phyloP scores from a whole-genome alignment of 2,329 filamentous ascomycete genomes.

The Bipolaris gigantea region DNA sequence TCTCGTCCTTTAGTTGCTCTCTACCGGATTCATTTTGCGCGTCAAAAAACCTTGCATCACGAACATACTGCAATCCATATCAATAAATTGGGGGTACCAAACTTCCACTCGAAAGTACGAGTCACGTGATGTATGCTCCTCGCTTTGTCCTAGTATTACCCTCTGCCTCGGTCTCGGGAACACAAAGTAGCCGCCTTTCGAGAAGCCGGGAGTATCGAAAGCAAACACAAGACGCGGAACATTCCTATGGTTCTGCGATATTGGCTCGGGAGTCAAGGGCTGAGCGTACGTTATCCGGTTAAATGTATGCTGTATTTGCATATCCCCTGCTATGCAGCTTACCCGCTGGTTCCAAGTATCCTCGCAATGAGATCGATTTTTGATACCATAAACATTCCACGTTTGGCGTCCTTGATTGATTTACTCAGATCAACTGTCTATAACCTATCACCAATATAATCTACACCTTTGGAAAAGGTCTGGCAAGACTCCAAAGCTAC shows the following conservation, averaged over 20 bases:
- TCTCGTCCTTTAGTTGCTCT: not conserved
- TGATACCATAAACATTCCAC: not conserved
- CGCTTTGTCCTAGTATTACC: not conserved
- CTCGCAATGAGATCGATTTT: not conserved
- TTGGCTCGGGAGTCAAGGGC: not conserved
- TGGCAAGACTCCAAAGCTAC: not conserved
- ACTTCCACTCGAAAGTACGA: not conserved
- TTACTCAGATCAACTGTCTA: not conserved
- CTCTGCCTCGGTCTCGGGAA: not conserved
- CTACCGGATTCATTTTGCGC: not conserved
- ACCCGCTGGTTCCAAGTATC: constrained; percentile 8
- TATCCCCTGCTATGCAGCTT: constrained; percentile 14
- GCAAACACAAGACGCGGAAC: not conserved
- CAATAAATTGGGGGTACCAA: not conserved
- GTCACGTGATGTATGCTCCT: no score
- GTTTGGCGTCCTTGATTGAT: not conserved
- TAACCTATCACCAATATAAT: not conserved
- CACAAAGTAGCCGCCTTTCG: not conserved
- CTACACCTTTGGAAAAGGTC: not conserved
- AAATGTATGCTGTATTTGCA: constrained; percentile 22
- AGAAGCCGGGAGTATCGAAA: not conserved
- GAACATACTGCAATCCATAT: not conserved
- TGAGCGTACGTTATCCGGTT: constrained; percentile 32
- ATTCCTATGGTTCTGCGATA: not conserved
- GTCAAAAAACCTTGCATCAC: not conserved